phyloP scores from a whole-genome alignment of 257 asterid species.

The Anisodus acutangulus region DNA sequence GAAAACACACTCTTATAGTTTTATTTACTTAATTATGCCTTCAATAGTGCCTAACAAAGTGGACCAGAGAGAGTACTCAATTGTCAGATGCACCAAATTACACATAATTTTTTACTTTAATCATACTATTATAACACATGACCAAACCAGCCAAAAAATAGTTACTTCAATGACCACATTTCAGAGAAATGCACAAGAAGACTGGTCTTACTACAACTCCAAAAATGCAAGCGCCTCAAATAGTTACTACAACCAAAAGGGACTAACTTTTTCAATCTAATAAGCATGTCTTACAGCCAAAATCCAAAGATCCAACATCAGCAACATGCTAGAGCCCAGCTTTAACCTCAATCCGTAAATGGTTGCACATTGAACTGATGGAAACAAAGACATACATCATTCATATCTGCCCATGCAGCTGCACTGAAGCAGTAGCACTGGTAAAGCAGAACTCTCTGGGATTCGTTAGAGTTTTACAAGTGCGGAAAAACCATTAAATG shows the following conservation, averaged over 20 bases:
- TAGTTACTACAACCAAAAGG: conserved; percentile 2
- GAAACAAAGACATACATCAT: background rate
- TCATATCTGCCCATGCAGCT: background rate
- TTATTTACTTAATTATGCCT: background rate
- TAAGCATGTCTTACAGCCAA: conserved; percentile 3
- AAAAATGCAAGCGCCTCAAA: background rate
- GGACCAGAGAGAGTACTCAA: background rate
- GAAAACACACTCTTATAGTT: background rate
- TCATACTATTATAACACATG: background rate
- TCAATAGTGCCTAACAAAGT: background rate
- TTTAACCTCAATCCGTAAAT: too few species aligned
- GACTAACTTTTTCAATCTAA: background rate
- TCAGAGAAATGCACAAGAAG: background rate
- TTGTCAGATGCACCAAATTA: background rate
- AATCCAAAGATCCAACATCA: background rate
- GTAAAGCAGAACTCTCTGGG: background rate
- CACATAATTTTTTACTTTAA: background rate
- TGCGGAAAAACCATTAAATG: background rate
- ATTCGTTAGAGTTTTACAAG: background rate
- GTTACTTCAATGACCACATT: background rate
- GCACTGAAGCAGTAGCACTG: background rate
- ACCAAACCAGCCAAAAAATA: background rate
- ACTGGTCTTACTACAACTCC: background rate
- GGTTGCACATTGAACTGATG: background rate
- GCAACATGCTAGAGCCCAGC: background rate